Conservation (phyloP, 208 protist species). For the Crithidia bombi region DNA sequence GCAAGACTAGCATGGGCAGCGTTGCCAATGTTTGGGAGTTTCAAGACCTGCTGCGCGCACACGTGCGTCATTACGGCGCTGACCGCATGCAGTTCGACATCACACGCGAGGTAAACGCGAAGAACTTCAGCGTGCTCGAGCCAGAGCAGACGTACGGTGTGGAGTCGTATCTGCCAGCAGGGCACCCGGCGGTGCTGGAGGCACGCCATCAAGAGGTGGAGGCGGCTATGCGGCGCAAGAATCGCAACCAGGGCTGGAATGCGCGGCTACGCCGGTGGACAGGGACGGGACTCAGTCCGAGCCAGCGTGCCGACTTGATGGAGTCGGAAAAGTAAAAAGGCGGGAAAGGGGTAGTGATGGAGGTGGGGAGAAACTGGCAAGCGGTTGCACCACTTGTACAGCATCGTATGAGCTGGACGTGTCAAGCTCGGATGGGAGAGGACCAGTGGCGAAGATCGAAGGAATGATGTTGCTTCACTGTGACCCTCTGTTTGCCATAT, state of each 20-base stretch:
- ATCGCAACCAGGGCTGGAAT: constrained; percentile 37
- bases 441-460: too few relatives aligned
- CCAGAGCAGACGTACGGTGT: constrained; percentile 63
- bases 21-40: constrained; percentile 79
- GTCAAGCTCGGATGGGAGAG: too few relatives aligned
- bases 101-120: constrained; percentile 62
- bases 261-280: constrained; percentile 58
- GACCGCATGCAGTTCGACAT: constrained; percentile 85
- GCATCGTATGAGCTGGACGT: too few relatives aligned
- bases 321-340: not conserved
- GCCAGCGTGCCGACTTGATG: constrained; percentile 52
- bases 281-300: constrained; percentile 42
- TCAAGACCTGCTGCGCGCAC: constrained; percentile 73
- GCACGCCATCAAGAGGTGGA: constrained; percentile 28
- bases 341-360: too few relatives aligned
- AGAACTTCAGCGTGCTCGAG: constrained; percentile 73
- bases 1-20: constrained; percentile 78
- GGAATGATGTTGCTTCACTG: too few relatives aligned
- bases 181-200: constrained; percentile 58
- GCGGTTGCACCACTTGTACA: too few relatives aligned
- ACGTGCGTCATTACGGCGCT: constrained; percentile 76
- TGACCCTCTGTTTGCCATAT: too few relatives aligned
- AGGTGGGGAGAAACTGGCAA: too few relatives aligned
- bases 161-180: constrained; percentile 62
- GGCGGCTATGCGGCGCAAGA: constrained; percentile 31